A percentile compares a stretch with the other conserved stretches of the same genome.
Conservation (phyloP, 495 filamentous ascomycete species). For the Cryomyces minteri region DNA sequence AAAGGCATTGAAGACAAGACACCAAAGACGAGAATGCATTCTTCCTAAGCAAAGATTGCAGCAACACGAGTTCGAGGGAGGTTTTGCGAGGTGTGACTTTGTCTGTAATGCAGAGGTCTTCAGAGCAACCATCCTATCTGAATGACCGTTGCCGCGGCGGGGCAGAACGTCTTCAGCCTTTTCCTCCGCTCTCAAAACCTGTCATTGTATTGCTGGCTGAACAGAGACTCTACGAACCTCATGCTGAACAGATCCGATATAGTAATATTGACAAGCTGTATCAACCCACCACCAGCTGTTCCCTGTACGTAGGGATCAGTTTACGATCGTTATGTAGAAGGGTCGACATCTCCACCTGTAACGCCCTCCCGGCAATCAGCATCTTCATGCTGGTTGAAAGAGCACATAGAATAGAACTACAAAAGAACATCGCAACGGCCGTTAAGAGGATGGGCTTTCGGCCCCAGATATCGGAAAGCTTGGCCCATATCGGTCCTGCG, state of each 20-base stretch:
- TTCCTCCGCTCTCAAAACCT: no score
- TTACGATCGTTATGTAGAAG: no score
- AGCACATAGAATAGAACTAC: conserved; percentile 28
- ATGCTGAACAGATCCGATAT: conserved; percentile 41
- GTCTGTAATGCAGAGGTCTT: no score
- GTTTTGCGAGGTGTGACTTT: no score
- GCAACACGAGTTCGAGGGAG: no score
- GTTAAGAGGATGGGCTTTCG: conserved; percentile 32
- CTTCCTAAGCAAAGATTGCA: neutral
- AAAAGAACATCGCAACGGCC: conserved; percentile 23
- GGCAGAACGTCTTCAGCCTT: no score
- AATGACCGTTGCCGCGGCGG: no score
- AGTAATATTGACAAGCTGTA: conserved; percentile 33
- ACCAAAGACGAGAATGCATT: no score
- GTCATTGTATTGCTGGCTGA: neutral
- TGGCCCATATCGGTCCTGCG: conserved; percentile 35
- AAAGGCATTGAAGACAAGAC: no score
- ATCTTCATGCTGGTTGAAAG: conserved; percentile 29
- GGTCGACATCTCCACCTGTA: conserved; percentile 5
- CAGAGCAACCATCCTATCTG: no score
- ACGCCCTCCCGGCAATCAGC: conserved; percentile 33
- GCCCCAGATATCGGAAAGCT: conserved; percentile 42
- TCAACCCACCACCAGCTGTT: conserved; percentile 32
- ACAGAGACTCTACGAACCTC: conserved; percentile 15
- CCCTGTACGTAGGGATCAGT: conserved; percentile 21